A percentile compares a stretch with the other conserved stretches of the same genome.
phyloP scores from a whole-genome alignment of 805 yeast species.

The Kazachstania bromeliacearum region DNA sequence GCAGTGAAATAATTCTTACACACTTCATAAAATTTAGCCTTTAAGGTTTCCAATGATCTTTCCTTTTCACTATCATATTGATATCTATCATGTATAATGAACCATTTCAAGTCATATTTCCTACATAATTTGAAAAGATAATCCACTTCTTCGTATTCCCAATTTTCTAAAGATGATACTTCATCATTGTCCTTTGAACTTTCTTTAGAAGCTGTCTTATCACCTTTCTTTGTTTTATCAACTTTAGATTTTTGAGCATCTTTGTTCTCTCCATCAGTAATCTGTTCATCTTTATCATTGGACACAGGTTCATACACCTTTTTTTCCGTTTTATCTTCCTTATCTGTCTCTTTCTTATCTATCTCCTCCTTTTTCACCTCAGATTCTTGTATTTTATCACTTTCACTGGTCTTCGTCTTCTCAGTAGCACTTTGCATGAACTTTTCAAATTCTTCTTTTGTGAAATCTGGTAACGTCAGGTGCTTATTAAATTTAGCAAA shows the following conservation, averaged over 20 bases:
- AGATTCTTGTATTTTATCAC: constrained; percentile 1
- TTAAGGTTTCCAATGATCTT: constrained; percentile 67
- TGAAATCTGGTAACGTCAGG: constrained; percentile 61
- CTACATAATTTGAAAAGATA: constrained; percentile 67
- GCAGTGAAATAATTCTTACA: constrained; percentile 44
- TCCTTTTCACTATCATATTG: constrained; percentile 19
- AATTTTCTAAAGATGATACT: constrained; percentile 20
- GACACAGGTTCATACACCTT: not conserved
- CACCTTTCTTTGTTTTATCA: constrained; percentile 10
- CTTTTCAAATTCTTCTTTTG: constrained; percentile 48
- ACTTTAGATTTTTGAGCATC: constrained; percentile 5
- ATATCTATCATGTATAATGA: constrained; percentile 55
- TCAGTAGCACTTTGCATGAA: constrained; percentile 36
- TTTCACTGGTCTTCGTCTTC: not conserved
- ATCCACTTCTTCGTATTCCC: constrained; percentile 73
- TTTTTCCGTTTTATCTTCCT: constrained; percentile 1
- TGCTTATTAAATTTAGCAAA: constrained; percentile 69
- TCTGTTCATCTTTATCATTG: not conserved
- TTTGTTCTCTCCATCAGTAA: not conserved
- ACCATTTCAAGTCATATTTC: constrained; percentile 47
- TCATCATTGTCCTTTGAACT: constrained; percentile 6
- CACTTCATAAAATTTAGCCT: constrained; percentile 68
- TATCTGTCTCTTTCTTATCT: constrained; percentile 12
- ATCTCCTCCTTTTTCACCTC: constrained; percentile 18
- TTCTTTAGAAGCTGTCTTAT: constrained; percentile 7